Evolutionary conservation across 1,139 yeast species (phyloP).

Genomic region (Hansenula sp.): DNA sequence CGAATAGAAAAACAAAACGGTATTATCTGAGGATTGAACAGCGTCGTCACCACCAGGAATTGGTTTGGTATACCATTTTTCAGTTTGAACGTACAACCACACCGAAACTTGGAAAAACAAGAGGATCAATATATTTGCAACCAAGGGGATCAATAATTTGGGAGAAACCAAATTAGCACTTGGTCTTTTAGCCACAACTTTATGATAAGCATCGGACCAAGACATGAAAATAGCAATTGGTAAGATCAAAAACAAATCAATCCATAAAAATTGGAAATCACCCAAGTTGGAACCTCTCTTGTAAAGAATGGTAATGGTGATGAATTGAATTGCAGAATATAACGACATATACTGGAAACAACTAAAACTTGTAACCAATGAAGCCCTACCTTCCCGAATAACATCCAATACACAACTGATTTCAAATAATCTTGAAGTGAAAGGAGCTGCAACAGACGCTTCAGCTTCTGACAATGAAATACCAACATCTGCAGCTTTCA

Average conservation of each 20-base stretch:
- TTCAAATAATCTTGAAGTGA: constrained; percentile 85
- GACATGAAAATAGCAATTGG: constrained; percentile 98
- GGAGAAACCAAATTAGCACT: constrained; percentile 92
- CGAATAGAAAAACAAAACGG: constrained; percentile 73
- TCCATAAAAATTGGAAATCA: constrained; percentile 95
- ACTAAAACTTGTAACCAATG: constrained; percentile 90
- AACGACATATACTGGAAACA: constrained; percentile 98
- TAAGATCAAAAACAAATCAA: constrained; percentile 82
- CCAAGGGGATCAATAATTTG: constrained; percentile 75
- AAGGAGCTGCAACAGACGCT: constrained; percentile 98
- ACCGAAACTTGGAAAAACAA: constrained; percentile 61
- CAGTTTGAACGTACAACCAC: constrained; percentile 57
- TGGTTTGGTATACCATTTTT: constrained; percentile 79
- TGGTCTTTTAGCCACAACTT: constrained; percentile 70
- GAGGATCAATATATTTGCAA: constrained; percentile 66
- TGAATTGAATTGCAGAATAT: constrained; percentile 93
- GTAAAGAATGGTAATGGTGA: constrained; percentile 80
- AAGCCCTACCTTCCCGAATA: constrained; percentile 90
- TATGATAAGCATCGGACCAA: constrained; percentile 80
- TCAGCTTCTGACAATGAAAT: constrained; percentile 95
- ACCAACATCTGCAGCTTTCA: constrained; percentile 97
- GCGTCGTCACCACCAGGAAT: constrained; percentile 81
- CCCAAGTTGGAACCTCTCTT: constrained; percentile 91
- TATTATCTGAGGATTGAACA: constrained; percentile 86
- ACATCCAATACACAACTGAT: constrained; percentile 90